Evolutionary conservation across 1,284 basidiomycete species (phyloP).

Genomic region (Abortiporus biennis): DNA sequence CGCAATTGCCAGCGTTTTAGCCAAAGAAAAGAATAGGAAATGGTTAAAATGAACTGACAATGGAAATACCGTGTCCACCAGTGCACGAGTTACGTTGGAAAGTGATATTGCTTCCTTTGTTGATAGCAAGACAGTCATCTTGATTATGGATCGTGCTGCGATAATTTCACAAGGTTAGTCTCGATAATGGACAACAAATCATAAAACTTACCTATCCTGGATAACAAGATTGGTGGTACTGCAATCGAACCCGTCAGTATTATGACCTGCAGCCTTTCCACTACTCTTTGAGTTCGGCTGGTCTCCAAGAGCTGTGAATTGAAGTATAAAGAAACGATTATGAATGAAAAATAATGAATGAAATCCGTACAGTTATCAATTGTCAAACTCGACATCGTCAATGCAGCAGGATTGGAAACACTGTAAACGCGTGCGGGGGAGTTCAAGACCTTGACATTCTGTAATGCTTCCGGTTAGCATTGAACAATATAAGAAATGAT

Average conservation of each 20-base stretch:
- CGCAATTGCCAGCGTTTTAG: not conserved
- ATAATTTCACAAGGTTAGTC: not conserved
- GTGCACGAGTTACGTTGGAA: slow-evolving; percentile 49
- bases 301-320: slow-evolving; percentile 26
- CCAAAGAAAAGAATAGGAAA: not conserved
- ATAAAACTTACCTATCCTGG: slow-evolving; percentile 24
- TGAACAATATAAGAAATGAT: not conserved
- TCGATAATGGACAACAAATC: not conserved
- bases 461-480: too few relatives aligned
- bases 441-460: slow-evolving; percentile 33
- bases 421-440: slow-evolving; percentile 30
- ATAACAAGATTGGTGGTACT: slow-evolving; percentile 38
- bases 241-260: slow-evolving; percentile 54
- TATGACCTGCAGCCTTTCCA: slow-evolving; percentile 29
- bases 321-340: not conserved
- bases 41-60: slow-evolving; percentile 23
- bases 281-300: slow-evolving; percentile 38
- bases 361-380: slow-evolving; percentile 30
- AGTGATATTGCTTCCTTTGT: slow-evolving; percentile 46
- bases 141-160: slow-evolving; percentile 26
- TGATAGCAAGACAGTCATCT: slow-evolving; percentile 64
- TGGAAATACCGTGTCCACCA: slow-evolving; percentile 54
- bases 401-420: slow-evolving; percentile 26
- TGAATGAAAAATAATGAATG: not conserved
- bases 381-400: slow-evolving; percentile 25